Base-by-base conservation (phyloP, 2,329 filamentous ascomycete species). In the Cryoendolithus antarcticus region DNA sequence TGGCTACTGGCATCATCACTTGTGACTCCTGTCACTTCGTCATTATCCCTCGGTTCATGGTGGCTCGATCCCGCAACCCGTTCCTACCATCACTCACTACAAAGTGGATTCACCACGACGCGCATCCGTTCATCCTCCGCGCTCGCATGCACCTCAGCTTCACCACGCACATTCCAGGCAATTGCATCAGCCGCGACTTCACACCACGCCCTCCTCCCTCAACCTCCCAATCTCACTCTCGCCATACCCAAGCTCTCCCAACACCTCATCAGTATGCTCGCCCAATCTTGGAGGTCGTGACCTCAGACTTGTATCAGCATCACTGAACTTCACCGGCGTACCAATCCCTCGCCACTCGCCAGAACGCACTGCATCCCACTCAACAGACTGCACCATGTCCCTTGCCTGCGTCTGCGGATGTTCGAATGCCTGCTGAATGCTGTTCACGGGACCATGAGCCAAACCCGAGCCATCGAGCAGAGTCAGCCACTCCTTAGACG, bases 371-470 rank as follows among this genome's bases (percentile, higher is more conserved):
- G 49, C 50, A 33, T 51, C 46, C 44, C 46, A 52, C 15, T 37
- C 28, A 24, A 41, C 9, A 4, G 30, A n/a, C 32, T 34, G 39
- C 2, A 41, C 39, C 39, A 41, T 41, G 10, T 58, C 48, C 19
- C 63, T 54, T 0, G 63, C 65, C 12, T 47, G 32, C 0, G 59
- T 59, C 44, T 70, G 65, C 4, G 63, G 62, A 44, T 69, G 66
- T 5, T 54, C 46, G 43, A 69, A 68, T 0, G 61, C 64, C 21
- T 52, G 50, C 42, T 69, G 56, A 32, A 70, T 60, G 2, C 52
- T 63, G 44, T 70, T 70, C 31, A 69, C 63, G 1, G 65, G 60
- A 0, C 60, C 66, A 39, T 69, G 65, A 0, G 67, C 63, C 46
- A 71, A 53, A 2, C 63, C 64, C 15, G 58, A 65, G 0, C 59